Base-by-base conservation (phyloP, 805 yeast species). In the Spathaspora hagerdaliae region DNA sequence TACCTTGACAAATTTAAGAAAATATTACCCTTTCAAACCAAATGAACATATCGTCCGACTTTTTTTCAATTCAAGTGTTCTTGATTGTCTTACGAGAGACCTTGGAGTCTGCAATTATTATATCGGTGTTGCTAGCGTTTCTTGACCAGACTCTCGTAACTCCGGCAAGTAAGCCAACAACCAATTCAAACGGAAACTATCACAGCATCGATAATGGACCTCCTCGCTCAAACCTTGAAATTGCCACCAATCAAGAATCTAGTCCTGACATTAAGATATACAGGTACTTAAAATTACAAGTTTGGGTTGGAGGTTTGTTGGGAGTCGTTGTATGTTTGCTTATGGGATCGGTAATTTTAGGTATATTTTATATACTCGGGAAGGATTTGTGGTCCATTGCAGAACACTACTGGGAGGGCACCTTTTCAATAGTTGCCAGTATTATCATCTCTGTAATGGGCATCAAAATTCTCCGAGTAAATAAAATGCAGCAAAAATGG, bases 61-160 rank as follows among this genome's bases (percentile, higher is more conserved):
- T 73, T 45, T 85, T 85, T 62, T 84, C 89, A 2, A 78, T 83
- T 41, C 89, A 85, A 65, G 81, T 84, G 31, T 85, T 84, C 58
- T 82, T 85, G 59, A 85, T 85, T 43, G 82, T 85, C 32, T 61
- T 85, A 26, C 69, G 94, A 55, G 94, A 85, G 58, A 82, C 91
- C 0, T 59, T 85, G 43, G 94, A 85, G 63, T 81, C 82, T 59
- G 85, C 87, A n/a, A 78, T 85, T 47, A 85, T 85, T 49, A 77
- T 85, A 3, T 83, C 91, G 1, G 89, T 85, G 27, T 65, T 85
- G 14, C 66, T 85, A n/a, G 80, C 89, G 1, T 84, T 85, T 57
- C 71, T 85, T 38, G 81, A 78, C 52, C 89, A 85, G 55, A 80
- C 79, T 27, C 69, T 62, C 39, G 31, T 31, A 10, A 14, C n/a